Percentiles rank a stretch among this genome's conserved stretches.
These are phyloP conservation scores for Arthrocladium fulminans DNA, from an alignment of 2,329 filamentous ascomycete genomes.

Conservation along the genomic window DNA sequence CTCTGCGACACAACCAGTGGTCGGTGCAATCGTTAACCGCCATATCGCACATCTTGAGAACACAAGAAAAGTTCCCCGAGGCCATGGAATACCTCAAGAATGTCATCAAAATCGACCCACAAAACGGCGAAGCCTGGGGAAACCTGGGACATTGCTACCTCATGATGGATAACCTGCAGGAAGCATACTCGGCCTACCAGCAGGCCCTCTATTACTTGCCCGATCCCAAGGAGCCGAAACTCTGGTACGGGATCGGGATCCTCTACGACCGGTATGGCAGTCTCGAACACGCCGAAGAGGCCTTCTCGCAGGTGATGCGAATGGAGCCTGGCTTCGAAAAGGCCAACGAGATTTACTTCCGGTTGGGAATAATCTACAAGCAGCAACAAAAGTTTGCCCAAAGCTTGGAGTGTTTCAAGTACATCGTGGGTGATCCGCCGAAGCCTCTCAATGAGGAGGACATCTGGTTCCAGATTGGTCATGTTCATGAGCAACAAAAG, in stretches of 20 bases:
- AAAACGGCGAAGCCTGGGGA: constrained; percentile 93
- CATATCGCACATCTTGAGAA: constrained; percentile 83
- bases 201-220: constrained; percentile 86
- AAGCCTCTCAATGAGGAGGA: constrained; percentile 91
- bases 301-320: constrained; percentile 96
- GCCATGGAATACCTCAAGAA: constrained; percentile 87
- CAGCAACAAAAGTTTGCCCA: constrained; percentile 90
- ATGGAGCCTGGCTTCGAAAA: constrained; percentile 98
- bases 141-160: constrained; percentile 95
- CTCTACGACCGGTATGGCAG: constrained; percentile 94
- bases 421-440: constrained; percentile 88
- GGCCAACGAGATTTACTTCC: constrained; percentile 97
- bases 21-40: constrained; percentile 89
- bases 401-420: constrained; percentile 98
- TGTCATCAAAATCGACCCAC: constrained; percentile 79
- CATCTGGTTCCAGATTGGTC: constrained; percentile 99
- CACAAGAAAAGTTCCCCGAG: constrained; percentile 85
- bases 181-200: constrained; percentile 94
- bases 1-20: constrained; percentile 75
- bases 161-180: constrained; percentile 97
- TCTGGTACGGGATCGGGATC: constrained; percentile 98
- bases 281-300: constrained; percentile 92
- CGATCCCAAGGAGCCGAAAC: constrained; percentile 93
- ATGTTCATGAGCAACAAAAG: constrained; percentile 98
- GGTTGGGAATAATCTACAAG: constrained; percentile 98